Base-by-base conservation (phyloP, 2,329 filamentous ascomycete genomes). In the Trichophyton schoenleinii region DNA sequence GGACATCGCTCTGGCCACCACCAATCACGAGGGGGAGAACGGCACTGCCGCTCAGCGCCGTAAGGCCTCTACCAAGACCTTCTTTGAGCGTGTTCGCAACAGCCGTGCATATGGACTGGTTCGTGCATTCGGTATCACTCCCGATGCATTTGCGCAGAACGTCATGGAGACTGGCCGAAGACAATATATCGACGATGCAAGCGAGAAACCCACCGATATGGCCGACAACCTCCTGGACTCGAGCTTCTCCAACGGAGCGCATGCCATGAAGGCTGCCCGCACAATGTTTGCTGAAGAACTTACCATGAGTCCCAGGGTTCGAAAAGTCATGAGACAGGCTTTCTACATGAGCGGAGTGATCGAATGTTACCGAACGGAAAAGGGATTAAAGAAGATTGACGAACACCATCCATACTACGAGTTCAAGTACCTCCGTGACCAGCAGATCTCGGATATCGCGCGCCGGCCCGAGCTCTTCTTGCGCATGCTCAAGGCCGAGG, bases 381-480 rank as follows among this genome's bases (percentile, higher is more conserved):
- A 97, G 75, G 94, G 94, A 31, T 78, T 96, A 60, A 88, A 89
- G 62, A 89, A 89, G 70, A 97, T 99, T 67, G 91, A 96, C 68
- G 92, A 97, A 64, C 86, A 94, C 25, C 91, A 97, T 69, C 90
- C 91, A 0, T 97, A 95, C 74, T 97, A 97, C 71, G 94, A 97
- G 73, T 89, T 99, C 78, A 96, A 99, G 74, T 99, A 99, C 68
- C 80, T 99, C 20, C 85, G 90, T 65, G 91, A 94, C 68, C 91
- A 96, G 73, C 88, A 89, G 6, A 87, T 96, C 64, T 79, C 80
- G 48, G 88, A 94, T 66, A 83, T 97, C 63, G 87, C 90, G 2
- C 84, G 85, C 59, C 86, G 88, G 60, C 94, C 94, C 0, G 91
- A 96, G 66, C 79, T 96, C 28, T 99, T 94, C 72, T 78, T 99